Conservation (phyloP, 2,329 filamentous ascomycete species). For the Penicillium sp. region DNA sequence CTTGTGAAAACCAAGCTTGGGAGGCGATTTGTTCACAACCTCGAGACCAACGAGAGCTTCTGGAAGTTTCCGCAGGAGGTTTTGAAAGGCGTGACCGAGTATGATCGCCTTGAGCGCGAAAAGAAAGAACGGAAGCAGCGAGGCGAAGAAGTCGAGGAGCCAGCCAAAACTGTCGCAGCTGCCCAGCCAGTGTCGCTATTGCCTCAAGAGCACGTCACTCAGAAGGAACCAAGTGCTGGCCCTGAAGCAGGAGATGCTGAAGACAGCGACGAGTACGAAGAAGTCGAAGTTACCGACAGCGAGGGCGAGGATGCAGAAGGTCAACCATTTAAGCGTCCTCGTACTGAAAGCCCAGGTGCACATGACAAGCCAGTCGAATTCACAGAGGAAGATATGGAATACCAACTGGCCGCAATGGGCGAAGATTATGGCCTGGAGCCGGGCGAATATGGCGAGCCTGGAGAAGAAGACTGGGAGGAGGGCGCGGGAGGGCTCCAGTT, state of each 20-base stretch:
- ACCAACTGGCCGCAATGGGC: constrained; percentile 85
- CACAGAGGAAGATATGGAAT: constrained; percentile 90
- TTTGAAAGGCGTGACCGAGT: constrained; percentile 68
- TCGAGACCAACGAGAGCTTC: constrained; percentile 79
- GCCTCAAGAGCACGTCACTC: not conserved
- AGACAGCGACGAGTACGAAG: constrained; percentile 73
- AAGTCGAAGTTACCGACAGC: constrained; percentile 68
- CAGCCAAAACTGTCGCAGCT: constrained; percentile 19
- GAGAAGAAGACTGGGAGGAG: constrained; percentile 61
- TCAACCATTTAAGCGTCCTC: constrained; percentile 53
- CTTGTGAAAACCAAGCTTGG: constrained; percentile 91
- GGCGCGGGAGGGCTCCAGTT: constrained; percentile 68
- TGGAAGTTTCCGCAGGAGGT: constrained; percentile 93
- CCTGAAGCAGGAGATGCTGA: constrained; percentile 37
- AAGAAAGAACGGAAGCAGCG: constrained; percentile 57
- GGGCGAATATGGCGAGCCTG: constrained; percentile 68
- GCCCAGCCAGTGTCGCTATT: constrained; percentile 6
- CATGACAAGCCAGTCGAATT: constrained; percentile 66
- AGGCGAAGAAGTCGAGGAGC: constrained; percentile 26
- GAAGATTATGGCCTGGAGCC: constrained; percentile 76
- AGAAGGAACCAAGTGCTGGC: constrained; percentile 23
- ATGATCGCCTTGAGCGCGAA: constrained; percentile 70
- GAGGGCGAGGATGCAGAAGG: constrained; percentile 50
- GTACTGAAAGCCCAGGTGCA: constrained; percentile 51
- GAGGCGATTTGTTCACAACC: constrained; percentile 86